Evolutionary conservation across 2,329 filamentous ascomycete species (phyloP).

Genomic region (Botrytis deweyae): DNA sequence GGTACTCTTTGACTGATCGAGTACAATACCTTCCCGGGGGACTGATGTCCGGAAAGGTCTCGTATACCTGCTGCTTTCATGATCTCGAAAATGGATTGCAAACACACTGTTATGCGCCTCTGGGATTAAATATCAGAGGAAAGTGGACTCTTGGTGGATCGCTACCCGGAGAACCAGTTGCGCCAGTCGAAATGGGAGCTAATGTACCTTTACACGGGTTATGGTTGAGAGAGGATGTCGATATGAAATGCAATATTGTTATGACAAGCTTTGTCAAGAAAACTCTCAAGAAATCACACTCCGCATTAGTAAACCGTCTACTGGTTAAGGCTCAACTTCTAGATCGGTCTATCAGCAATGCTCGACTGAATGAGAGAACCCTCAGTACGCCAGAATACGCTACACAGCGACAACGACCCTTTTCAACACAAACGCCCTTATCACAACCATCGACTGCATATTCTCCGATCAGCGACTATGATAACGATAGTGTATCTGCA

Average conservation of each 20-base stretch:
- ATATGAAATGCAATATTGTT: conserved; percentile 76
- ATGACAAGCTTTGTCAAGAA: conserved; percentile 77
- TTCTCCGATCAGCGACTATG: conserved; percentile 23
- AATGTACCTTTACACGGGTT: conserved; percentile 66
- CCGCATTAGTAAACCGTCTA: conserved; percentile 65
- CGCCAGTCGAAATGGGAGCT: conserved; percentile 65
- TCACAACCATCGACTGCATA: conserved; percentile 16
- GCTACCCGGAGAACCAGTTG: conserved; percentile 66
- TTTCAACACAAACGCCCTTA: neutral
- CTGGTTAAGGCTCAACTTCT: conserved; percentile 49
- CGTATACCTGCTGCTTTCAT: conserved; percentile 79
- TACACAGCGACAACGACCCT: neutral
- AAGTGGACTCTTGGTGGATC: conserved; percentile 76
- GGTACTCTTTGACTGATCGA: conserved; percentile 79
- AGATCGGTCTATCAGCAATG: conserved; percentile 28
- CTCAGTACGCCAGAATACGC: neutral
- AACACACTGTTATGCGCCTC: conserved; percentile 80
- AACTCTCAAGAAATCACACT: conserved; percentile 76
- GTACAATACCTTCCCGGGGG: conserved; percentile 70
- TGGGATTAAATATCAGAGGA: conserved; percentile 75
- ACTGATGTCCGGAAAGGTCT: conserved; percentile 64
- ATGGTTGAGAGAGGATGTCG: conserved; percentile 82
- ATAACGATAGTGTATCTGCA: conserved; percentile 7
- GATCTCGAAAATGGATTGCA: conserved; percentile 70
- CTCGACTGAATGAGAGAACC: conserved; percentile 21